phyloP scores from a whole-genome alignment of 2,329 filamentous ascomycete genomes.

The Anthostomella pinea region DNA sequence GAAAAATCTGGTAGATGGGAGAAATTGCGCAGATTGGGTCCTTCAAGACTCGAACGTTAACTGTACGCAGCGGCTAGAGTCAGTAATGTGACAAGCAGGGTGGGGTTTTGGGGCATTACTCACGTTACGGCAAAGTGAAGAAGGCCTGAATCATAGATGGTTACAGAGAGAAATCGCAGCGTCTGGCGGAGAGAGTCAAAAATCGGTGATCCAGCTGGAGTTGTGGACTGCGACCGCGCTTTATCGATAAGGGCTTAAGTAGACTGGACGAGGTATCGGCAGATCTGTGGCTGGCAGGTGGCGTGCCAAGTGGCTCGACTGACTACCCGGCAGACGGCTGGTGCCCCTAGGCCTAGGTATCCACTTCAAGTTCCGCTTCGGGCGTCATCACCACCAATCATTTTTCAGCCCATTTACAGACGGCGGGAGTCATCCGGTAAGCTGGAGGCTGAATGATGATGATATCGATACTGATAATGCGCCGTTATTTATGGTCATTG shows the following conservation, averaged over 20 bases:
- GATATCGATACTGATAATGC: too few relatives aligned
- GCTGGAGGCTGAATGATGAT: neutral
- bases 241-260: too few relatives aligned
- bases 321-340: too few relatives aligned
- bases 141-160: neutral
- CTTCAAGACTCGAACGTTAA: constrained; percentile 79
- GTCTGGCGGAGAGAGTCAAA: too few relatives aligned
- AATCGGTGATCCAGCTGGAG: too few relatives aligned
- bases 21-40: constrained; percentile 31
- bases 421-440: neutral
- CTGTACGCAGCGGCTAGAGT: constrained; percentile 1
- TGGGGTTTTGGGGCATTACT: neutral
- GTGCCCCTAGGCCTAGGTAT: too few relatives aligned
- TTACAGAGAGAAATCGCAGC: too few relatives aligned
- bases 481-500: too few relatives aligned
- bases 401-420: neutral
- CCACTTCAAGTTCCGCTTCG: neutral
- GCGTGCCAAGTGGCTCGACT: too few relatives aligned
- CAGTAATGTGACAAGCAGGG: neutral
- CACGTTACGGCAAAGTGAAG: constrained; percentile 73
- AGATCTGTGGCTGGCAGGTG: too few relatives aligned
- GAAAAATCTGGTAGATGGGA: constrained; percentile 5
- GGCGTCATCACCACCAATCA: neutral
- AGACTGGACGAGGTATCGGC: too few relatives aligned
- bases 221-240: too few relatives aligned